Percentiles rank a stretch among this genome's conserved stretches.
Conservation (phyloP, 140 eudicot genomes). For the Senecio squalidus region DNA sequence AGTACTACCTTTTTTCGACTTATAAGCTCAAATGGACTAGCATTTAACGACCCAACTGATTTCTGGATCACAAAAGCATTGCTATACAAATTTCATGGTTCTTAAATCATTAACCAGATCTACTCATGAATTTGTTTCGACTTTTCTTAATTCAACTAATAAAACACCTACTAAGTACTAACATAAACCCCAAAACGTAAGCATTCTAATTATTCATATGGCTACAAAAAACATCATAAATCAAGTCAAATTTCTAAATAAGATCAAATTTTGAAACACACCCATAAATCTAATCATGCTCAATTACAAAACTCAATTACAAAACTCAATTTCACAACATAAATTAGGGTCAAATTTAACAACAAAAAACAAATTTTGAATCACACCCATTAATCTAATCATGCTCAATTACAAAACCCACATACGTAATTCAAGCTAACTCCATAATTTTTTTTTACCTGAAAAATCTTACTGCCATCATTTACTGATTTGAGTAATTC, state of each 20-base stretch:
- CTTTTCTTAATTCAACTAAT: background rate
- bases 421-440: conserved; percentile 2
- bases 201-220: conserved; percentile 5
- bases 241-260: too few species aligned
- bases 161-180: background rate
- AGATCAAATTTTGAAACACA: too few species aligned
- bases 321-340: conserved; percentile 6
- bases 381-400: conserved; percentile 15
- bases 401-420: conserved; percentile 19
- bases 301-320: background rate
- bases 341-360: background rate
- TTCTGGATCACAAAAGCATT: too few species aligned
- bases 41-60: background rate
- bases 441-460: conserved; percentile 8
- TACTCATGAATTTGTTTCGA: conserved; percentile 6
- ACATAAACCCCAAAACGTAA: conserved; percentile 10
- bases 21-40: background rate
- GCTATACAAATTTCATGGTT: too few species aligned
- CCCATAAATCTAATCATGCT: background rate
- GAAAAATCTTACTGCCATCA: conserved; percentile 56
- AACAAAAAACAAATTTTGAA: conserved; percentile 8
- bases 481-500: conserved; percentile 51
- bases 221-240: too few species aligned
- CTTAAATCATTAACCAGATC: background rate
- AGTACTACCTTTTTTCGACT: too few species aligned